A percentile compares a stretch with the other conserved stretches of the same genome.
Conservation (phyloP, 345 rosid species). For the Angophora floribunda region DNA sequence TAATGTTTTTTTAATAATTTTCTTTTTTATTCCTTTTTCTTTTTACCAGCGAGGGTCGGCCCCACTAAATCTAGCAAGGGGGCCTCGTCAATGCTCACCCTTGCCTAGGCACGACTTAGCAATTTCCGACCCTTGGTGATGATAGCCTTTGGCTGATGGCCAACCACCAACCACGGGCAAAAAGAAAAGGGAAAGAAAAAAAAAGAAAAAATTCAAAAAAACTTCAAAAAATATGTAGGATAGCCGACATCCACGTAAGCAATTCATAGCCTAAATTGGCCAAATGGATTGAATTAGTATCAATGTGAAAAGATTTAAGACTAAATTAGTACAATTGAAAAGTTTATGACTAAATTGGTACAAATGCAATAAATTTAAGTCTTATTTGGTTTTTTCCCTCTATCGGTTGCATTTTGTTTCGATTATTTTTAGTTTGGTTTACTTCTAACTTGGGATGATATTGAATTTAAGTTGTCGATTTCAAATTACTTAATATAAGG, state of each 20-base stretch:
- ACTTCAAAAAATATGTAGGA: too few relatives aligned
- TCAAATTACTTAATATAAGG: not conserved
- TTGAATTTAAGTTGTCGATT: not conserved
- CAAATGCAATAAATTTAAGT: not conserved
- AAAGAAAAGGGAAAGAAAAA: not conserved
- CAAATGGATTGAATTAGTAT: too few relatives aligned
- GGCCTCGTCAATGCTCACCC: not conserved
- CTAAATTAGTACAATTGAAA: too few relatives aligned
- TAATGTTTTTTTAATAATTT: too few relatives aligned
- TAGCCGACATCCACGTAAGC: too few relatives aligned
- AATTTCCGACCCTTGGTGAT: too few relatives aligned
- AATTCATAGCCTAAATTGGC: not conserved
- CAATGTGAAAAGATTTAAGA: rapidly evolving
- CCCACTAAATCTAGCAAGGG: not conserved
- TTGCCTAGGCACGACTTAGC: too few relatives aligned
- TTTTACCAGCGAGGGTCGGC: too few relatives aligned
- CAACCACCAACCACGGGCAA: not conserved
- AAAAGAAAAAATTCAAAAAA: too few relatives aligned
- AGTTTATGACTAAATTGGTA: too few relatives aligned
- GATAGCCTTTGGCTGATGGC: too few relatives aligned
- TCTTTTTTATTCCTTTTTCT: too few relatives aligned
- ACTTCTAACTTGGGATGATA: not conserved
- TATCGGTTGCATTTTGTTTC: not conserved
- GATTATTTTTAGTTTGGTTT: not conserved
- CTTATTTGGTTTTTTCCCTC: not conserved